These are phyloP conservation scores for Porphyrellus sp. DNA, from an alignment of 1,284 basidiomycete species.

Conservation along the genomic window DNA sequence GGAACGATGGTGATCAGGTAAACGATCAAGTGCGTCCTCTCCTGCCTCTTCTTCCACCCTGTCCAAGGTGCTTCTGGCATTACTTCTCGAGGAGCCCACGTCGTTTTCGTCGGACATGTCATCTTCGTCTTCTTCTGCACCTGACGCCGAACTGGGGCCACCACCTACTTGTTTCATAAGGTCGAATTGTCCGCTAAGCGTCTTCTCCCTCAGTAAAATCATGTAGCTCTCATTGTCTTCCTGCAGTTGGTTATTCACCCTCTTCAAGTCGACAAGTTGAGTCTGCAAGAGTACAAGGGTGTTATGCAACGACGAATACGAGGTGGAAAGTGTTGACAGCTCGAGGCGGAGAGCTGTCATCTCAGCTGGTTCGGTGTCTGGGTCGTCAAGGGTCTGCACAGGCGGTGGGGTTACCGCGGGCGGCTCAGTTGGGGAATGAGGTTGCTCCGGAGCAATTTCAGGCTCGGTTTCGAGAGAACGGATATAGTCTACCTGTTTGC, in stretches of 20 bases:
- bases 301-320: conserved; percentile 73
- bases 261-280: conserved; percentile 72
- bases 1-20: conserved; percentile 38
- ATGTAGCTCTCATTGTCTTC: conserved; percentile 96
- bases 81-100: conserved; percentile 56
- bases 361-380: conserved; percentile 73
- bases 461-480: conserved; percentile 25
- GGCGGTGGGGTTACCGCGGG: conserved; percentile 21
- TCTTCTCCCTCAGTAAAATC: conserved; percentile 85
- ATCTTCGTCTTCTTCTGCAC: conserved; percentile 51
- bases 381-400: conserved; percentile 52
- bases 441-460: conserved; percentile 24
- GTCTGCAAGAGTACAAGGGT: conserved; percentile 72
- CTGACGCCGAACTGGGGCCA: conserved; percentile 39
- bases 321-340: conserved; percentile 76
- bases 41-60: conserved; percentile 54
- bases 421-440: conserved; percentile 34
- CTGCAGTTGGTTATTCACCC: conserved; percentile 77
- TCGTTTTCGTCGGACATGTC: conserved; percentile 44
- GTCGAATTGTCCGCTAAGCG: conserved; percentile 82
- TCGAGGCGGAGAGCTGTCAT: conserved; percentile 78
- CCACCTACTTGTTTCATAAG: conserved; percentile 65
- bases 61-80: conserved; percentile 51
- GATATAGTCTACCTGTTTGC: conserved; percentile 50
- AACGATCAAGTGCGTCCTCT: conserved; percentile 35